Conservation (phyloP, 2,329 filamentous ascomycete species). For the Colletotrichum sp. region DNA sequence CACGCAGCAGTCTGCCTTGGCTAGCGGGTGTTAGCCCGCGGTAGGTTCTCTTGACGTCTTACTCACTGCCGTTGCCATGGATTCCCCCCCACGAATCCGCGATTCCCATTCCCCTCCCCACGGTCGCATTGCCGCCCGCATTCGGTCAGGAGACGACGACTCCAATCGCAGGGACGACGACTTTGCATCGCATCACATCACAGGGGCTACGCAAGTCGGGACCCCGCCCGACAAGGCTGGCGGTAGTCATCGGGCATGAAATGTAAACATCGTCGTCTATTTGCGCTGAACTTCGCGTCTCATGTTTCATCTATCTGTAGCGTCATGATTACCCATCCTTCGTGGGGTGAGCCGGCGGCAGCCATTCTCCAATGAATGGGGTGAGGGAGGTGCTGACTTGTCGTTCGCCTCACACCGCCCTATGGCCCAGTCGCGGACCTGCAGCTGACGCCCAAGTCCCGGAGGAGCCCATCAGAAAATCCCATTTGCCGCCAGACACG, state of each 20-base stretch:
- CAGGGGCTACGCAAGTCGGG: not conserved
- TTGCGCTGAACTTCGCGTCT: not conserved
- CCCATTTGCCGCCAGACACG: slow-evolving; percentile 12
- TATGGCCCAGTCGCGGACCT: slow-evolving; percentile 5
- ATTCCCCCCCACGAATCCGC: not conserved
- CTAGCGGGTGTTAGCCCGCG: not conserved
- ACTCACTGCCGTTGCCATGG: not conserved
- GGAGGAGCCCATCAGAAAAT: slow-evolving; percentile 7
- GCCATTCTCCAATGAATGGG: not conserved
- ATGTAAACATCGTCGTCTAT: slow-evolving; percentile 1
- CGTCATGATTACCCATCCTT: not conserved
- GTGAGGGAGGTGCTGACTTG: not conserved
- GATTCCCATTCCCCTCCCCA: not conserved
- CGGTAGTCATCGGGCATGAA: not conserved
- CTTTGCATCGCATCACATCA: not conserved
- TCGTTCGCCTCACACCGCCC: slow-evolving; percentile 13
- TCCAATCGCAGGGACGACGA: not conserved
- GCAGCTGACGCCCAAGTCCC: not conserved
- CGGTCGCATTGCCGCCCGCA: slow-evolving; percentile 7
- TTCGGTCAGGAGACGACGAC: not conserved
- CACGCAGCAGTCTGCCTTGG: not conserved
- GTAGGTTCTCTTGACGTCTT: not conserved
- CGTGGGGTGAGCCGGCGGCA: not conserved
- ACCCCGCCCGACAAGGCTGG: not conserved
- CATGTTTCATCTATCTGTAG: slow-evolving; percentile 10